Conservation (phyloP, 2,329 filamentous ascomycete genomes). For the Fusarium sublunatum region DNA sequence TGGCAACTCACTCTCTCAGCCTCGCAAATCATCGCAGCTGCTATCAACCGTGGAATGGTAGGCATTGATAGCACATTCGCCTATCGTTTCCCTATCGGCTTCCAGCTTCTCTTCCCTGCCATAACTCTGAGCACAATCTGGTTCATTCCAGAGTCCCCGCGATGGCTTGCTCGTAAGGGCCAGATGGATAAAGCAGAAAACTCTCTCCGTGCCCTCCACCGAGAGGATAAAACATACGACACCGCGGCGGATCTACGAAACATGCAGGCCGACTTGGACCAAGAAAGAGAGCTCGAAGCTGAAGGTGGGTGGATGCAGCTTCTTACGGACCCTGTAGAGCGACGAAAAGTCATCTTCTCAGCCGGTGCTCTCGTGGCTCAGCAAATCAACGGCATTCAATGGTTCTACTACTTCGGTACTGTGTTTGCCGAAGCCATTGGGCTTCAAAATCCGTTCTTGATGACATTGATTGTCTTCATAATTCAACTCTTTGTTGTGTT, state of each 20-base stretch:
- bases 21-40: constrained; percentile 53
- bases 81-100: constrained; percentile 50
- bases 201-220: constrained; percentile 57
- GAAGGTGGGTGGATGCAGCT: constrained; percentile 55
- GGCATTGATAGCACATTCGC: constrained; percentile 47
- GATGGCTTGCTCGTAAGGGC: constrained; percentile 53
- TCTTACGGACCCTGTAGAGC: constrained; percentile 57
- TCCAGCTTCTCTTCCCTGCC: constrained; percentile 47
- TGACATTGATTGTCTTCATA: constrained; percentile 56
- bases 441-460: constrained; percentile 54
- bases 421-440: constrained; percentile 58
- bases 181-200: constrained; percentile 53
- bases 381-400: constrained; percentile 62
- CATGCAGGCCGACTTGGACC: constrained; percentile 58
- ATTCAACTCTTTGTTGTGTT: constrained; percentile 57
- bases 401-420: constrained; percentile 58
- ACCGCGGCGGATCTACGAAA: constrained; percentile 49
- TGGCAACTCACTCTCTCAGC: constrained; percentile 54
- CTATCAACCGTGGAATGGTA: constrained; percentile 47
- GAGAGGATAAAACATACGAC: constrained; percentile 52
- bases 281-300: constrained; percentile 46
- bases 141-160: constrained; percentile 45
- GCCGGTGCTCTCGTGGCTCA: constrained; percentile 59
- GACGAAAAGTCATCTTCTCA: constrained; percentile 59
- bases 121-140: constrained; percentile 39